phyloP scores from a whole-genome alignment of 208 protist species.

The Trypanosoma avium region DNA sequence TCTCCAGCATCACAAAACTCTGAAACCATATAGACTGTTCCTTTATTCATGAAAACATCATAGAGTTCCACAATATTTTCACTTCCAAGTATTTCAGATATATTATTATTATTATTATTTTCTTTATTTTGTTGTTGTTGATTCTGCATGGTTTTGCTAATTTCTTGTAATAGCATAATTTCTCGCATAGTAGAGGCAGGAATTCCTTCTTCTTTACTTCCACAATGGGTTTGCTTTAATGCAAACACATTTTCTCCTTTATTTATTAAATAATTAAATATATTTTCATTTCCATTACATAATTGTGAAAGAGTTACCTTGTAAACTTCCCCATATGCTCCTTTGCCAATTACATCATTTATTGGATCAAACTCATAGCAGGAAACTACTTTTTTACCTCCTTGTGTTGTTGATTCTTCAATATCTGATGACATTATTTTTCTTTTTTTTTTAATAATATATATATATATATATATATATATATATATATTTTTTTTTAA shows the following conservation, averaged over 20 bases:
- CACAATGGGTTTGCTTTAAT: constrained; percentile 77
- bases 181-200: constrained; percentile 86
- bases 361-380: constrained; percentile 52
- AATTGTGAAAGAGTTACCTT: constrained; percentile 42
- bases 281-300: background rate
- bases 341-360: constrained; percentile 94
- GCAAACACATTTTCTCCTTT: constrained; percentile 42
- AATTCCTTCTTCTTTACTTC: constrained; percentile 79
- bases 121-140: too few species aligned
- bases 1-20: constrained; percentile 96
- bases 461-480: constrained; percentile 17
- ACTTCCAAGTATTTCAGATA: background rate
- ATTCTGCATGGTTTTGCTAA: constrained; percentile 43
- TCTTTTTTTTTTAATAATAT: constrained; percentile 2
- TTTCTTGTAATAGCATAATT: constrained; percentile 91
- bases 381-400: constrained; percentile 17
- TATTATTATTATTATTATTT: too few species aligned
- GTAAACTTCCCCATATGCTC: constrained; percentile 97
- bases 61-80: constrained; percentile 56
- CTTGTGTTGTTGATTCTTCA: background rate
- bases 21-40: constrained; percentile 93
- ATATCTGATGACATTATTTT: background rate
- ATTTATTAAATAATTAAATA: background rate
- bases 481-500: background rate
- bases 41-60: constrained; percentile 93